Percentiles rank a stretch among this genome's conserved stretches.
Evolutionary conservation across 1,284 basidiomycete species (phyloP).

Genomic region (Puccinia triticina): DNA sequence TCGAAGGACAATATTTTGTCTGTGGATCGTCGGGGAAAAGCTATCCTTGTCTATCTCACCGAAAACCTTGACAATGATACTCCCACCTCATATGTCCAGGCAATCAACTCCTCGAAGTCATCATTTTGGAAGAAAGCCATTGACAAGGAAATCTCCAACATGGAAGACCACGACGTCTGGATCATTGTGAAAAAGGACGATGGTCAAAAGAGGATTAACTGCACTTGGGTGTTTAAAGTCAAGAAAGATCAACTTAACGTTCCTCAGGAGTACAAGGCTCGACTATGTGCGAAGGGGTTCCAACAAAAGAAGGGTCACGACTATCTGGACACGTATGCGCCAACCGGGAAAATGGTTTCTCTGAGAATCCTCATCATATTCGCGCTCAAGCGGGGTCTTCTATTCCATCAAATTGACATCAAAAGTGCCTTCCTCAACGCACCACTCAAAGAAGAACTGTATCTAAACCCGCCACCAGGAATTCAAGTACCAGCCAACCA

Average conservation of each 20-base stretch:
- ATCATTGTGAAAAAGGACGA: not conserved
- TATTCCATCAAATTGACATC: constrained; percentile 3
- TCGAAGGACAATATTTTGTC: not conserved
- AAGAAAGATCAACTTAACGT: not conserved
- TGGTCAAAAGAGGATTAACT: not conserved
- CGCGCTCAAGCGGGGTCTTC: not conserved
- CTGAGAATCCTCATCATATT: constrained; percentile 1
- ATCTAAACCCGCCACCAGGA: constrained; percentile 1
- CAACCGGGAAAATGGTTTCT: not conserved
- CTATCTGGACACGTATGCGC: not conserved
- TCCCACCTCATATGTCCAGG: not conserved
- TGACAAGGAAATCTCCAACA: constrained; percentile 13
- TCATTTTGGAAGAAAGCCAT: constrained; percentile 11
- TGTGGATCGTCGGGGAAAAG: not conserved
- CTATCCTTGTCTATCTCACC: not conserved
- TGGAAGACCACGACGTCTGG: not conserved
- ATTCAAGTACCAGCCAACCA: not conserved
- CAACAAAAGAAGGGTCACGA: not conserved
- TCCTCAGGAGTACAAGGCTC: not conserved
- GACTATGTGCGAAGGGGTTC: not conserved
- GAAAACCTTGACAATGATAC: not conserved
- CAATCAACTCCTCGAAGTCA: not conserved
- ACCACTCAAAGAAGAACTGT: not conserved
- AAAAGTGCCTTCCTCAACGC: not conserved
- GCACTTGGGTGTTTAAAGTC: constrained; percentile 31